Base-by-base conservation (phyloP, 2,329 filamentous ascomycete species). In the Massarina eburnea region DNA sequence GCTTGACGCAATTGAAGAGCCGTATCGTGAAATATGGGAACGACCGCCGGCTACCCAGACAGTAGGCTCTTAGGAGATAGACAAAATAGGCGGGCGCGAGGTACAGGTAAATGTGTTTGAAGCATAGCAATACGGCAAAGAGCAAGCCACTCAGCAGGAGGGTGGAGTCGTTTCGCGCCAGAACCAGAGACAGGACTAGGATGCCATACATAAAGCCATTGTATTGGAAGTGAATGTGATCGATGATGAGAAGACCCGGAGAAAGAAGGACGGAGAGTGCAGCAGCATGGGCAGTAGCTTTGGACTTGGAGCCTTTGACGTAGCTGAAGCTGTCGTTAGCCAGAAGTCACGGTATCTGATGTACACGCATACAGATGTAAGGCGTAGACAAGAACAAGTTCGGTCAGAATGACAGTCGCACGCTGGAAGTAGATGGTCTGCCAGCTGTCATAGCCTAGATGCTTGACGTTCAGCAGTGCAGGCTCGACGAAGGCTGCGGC, bases 141-240 rank as follows among this genome's bases (percentile, higher is more conserved):
- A 91, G 71, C 2, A 95, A 75, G 0, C 91, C 94, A 58, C 91
- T 94, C 36, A 78, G 76, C 10, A 97, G 79, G 26, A 94, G 76
- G 0, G 88, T 88, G 2, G 86, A 86, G 62, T 81, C 83, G 58
- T 85, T 83, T 40, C 89, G 84, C 6, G 91, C 90, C 48, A 95
- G 75, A 1, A 95, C 87, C 38, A 99, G 79, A 2, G 94, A 97
- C 43, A 92, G 78, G 29, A 97, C 81, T 40, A 99, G 77, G 34
- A 97, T 76, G 29, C 94, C 94, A 68, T 97, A 99, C 73, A 99
- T 83, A 73, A 91, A 91, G 32, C 94, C 92, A 75, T 99, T 99
- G 76, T 99, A 99, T 76, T 99, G 94, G 71, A 99, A 99, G 71
- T 96, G 91, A 54, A 96, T 92, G 69, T 99, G 94, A 66, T 99